A percentile compares a stretch with the other conserved stretches of the same genome.
Conservation (phyloP, 768 basidiomycete genomes). For the Chlorophyllum brunneum region DNA sequence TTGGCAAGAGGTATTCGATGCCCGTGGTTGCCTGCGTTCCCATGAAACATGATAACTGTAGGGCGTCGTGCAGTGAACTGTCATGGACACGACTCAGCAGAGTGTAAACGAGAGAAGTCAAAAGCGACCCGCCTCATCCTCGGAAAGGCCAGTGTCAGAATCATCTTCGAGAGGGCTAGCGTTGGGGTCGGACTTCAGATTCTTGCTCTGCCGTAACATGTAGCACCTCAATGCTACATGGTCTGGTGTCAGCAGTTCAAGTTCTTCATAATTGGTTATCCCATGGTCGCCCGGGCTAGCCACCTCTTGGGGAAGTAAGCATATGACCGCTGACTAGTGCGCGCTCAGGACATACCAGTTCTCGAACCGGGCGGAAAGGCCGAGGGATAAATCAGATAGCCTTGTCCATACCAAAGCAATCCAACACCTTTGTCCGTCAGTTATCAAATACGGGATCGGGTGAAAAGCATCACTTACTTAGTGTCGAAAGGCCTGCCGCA, state of each 20-base stretch:
- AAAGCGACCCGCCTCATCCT: constrained; percentile 53
- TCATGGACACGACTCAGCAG: not conserved
- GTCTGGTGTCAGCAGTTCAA: constrained; percentile 72
- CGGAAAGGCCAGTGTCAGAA: constrained; percentile 36
- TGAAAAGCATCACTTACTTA: constrained; percentile 34
- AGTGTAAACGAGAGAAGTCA: not conserved
- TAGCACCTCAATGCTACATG: constrained; percentile 71
- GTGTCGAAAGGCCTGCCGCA: constrained; percentile 51
- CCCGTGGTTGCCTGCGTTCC: constrained; percentile 83
- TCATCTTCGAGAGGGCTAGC: constrained; percentile 21
- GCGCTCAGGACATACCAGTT: constrained; percentile 42
- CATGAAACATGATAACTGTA: constrained; percentile 92
- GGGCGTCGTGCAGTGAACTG: constrained; percentile 57
- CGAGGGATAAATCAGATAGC: constrained; percentile 87
- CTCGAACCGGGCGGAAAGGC: constrained; percentile 77
- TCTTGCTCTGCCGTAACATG: constrained; percentile 61
- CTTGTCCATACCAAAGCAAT: constrained; percentile 83
- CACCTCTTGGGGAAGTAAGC: constrained; percentile 48
- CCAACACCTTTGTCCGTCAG: constrained; percentile 47
- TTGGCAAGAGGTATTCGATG: constrained; percentile 87
- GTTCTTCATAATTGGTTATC: constrained; percentile 64
- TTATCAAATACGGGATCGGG: constrained; percentile 5
- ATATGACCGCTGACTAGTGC: not conserved
- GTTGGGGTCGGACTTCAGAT: constrained; percentile 35
- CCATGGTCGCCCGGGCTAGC: constrained; percentile 64